Evolutionary conservation across 805 yeast genomes (phyloP).

Genomic region (Nakazawaea anatomiae): DNA sequence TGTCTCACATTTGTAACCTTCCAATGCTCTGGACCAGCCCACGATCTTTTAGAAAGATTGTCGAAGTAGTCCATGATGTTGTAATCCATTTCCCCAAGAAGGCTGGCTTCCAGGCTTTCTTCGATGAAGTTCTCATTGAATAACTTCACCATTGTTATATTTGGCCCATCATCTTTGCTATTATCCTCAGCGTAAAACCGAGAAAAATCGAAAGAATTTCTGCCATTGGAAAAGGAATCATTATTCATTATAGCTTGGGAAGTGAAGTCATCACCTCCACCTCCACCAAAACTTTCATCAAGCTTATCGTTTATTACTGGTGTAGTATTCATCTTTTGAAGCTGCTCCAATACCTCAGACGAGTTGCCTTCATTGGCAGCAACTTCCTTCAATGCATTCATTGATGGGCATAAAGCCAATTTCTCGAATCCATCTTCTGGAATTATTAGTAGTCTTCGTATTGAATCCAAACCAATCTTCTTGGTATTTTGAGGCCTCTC

Average conservation of each 20-base stretch:
- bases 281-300: conserved; percentile 10
- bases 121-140: conserved; percentile 25
- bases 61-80: conserved; percentile 73
- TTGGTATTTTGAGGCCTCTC: neutral
- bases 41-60: conserved; percentile 57
- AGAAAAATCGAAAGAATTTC: conserved; percentile 21
- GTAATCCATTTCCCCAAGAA: conserved; percentile 24
- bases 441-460: conserved; percentile 8
- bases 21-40: conserved; percentile 97
- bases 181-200: conserved; percentile 23
- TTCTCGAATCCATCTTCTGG: conserved; percentile 21
- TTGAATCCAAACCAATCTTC: neutral
- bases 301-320: neutral
- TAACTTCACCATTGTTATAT: conserved; percentile 23
- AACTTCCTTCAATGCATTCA: conserved; percentile 44
- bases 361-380: conserved; percentile 21
- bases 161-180: conserved; percentile 22
- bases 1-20: conserved; percentile 59
- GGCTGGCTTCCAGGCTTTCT: conserved; percentile 17
- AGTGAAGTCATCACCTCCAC: neutral
- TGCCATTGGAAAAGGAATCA: conserved; percentile 1
- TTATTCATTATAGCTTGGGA: neutral
- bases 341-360: conserved; percentile 18
- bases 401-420: conserved; percentile 62
- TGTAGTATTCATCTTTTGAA: conserved; percentile 18